These are phyloP conservation scores for Chrysoporthe austroafricana DNA, from an alignment of 2,329 filamentous ascomycete species.

Conservation along the genomic window DNA sequence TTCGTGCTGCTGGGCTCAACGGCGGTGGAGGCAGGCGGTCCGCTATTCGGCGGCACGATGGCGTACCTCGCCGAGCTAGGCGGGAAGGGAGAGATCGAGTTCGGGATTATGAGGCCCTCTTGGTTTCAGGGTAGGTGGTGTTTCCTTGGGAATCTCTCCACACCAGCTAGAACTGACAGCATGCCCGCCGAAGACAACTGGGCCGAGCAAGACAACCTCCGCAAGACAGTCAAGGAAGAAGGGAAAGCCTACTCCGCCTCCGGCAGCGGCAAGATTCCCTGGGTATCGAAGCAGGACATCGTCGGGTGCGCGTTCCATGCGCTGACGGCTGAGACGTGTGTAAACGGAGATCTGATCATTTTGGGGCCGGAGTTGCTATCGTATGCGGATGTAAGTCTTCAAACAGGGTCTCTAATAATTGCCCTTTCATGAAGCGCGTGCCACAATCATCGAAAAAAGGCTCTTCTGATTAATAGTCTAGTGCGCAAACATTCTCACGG, in stretches of 20 bases:
- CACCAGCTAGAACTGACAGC: neutral
- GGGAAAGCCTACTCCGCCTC: conserved; percentile 48
- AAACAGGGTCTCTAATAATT: neutral
- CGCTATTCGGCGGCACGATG: conserved; percentile 42
- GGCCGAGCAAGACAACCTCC: conserved; percentile 36
- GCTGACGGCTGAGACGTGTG: conserved; percentile 43
- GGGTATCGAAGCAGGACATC: conserved; percentile 51
- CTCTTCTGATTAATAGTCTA: conserved; percentile 20
- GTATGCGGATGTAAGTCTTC: conserved; percentile 38
- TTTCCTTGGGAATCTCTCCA: neutral
- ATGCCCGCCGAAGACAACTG: conserved; percentile 47
- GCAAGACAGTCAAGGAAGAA: conserved; percentile 41
- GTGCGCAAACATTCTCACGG: conserved; percentile 41
- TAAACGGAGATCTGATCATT: conserved; percentile 46
- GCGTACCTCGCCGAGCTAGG: conserved; percentile 44
- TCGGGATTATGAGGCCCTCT: conserved; percentile 48
- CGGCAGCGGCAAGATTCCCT: conserved; percentile 49
- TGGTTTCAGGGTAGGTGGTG: conserved; percentile 45
- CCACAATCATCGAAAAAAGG: neutral
- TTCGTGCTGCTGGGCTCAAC: conserved; percentile 51
- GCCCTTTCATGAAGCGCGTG: too few species aligned
- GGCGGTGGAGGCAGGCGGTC: conserved; percentile 41
- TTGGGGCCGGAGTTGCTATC: conserved; percentile 43
- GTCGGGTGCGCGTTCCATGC: conserved; percentile 47
- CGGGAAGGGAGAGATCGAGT: conserved; percentile 42